Conservation (phyloP, 140 eudicot genomes). For the Stevia rebaudiana region DNA sequence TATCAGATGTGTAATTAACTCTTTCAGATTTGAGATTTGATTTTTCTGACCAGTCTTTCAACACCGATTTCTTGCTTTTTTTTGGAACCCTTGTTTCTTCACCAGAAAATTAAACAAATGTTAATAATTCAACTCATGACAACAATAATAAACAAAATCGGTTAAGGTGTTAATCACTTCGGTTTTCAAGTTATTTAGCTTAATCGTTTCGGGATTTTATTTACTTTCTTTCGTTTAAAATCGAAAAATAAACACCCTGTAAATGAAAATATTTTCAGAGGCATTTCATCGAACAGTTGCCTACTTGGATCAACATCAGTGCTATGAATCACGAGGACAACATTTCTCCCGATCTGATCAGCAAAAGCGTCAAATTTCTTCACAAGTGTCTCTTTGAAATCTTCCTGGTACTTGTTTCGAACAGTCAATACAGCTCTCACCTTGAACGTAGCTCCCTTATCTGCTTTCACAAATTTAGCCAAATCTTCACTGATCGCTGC, state of each 20-base stretch:
- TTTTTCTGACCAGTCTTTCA: conserved; percentile 90
- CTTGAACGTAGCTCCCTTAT: conserved; percentile 55
- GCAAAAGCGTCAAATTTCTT: conserved; percentile 72
- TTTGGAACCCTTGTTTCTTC: conserved; percentile 67
- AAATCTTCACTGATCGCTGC: conserved; percentile 60
- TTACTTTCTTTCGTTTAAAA: too few species aligned
- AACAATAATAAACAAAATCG: neutral
- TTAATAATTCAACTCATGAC: neutral
- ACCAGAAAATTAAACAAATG: neutral
- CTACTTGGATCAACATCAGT: conserved; percentile 76
- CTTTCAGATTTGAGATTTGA: conserved; percentile 69
- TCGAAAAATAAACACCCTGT: too few species aligned
- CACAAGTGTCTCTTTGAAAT: conserved; percentile 59
- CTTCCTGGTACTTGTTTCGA: conserved; percentile 70
- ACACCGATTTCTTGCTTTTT: conserved; percentile 67
- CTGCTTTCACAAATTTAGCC: conserved; percentile 36
- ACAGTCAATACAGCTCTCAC: conserved; percentile 85
- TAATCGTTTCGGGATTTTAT: too few species aligned
- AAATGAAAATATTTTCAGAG: neutral
- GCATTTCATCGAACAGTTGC: conserved; percentile 24
- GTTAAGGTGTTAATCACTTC: too few species aligned
- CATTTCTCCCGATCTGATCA: conserved; percentile 75
- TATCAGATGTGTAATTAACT: conserved; percentile 69
- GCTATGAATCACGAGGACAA: conserved; percentile 64
- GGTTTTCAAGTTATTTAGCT: too few species aligned